phyloP scores from a whole-genome alignment of 2,329 filamentous ascomycete species.

The Xylariales sp. region DNA sequence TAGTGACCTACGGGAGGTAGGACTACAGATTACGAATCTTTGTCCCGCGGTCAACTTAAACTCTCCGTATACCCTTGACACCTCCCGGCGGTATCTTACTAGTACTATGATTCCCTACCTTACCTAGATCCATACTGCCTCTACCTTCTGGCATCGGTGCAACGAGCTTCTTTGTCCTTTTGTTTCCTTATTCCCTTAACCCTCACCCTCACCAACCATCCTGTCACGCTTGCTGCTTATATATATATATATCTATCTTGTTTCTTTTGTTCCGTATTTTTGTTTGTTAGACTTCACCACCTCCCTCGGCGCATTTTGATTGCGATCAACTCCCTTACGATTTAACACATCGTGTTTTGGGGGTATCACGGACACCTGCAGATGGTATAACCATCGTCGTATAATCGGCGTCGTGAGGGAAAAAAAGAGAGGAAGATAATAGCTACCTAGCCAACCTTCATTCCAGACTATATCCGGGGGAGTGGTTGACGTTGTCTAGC shows the following conservation, averaged over 20 bases:
- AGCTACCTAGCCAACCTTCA: slow-evolving; percentile 7
- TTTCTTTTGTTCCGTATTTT: slow-evolving; percentile 13
- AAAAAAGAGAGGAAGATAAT: too few relatives aligned
- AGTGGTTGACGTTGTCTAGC: slow-evolving; percentile 12
- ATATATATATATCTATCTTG: not conserved
- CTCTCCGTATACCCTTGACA: not conserved
- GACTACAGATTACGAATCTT: not conserved
- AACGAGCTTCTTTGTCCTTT: not conserved
- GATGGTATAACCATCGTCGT: not conserved
- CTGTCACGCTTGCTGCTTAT: too few relatives aligned
- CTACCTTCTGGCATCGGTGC: not conserved
- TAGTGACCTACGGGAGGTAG: not conserved
- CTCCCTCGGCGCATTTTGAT: not conserved
- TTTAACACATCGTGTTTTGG: not conserved
- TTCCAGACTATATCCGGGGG: slow-evolving; percentile 22
- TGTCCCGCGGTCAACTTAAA: not conserved
- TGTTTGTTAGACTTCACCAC: slow-evolving; percentile 1
- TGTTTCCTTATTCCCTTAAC: not conserved
- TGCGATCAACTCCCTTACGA: not conserved
- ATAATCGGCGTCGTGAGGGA: not conserved
- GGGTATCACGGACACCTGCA: not conserved
- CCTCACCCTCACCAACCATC: too few relatives aligned
- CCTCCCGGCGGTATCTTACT: not conserved
- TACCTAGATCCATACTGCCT: not conserved
- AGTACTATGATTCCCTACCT: not conserved